Conservation (phyloP, 768 basidiomycete genomes). For the Phallus indusiatus region DNA sequence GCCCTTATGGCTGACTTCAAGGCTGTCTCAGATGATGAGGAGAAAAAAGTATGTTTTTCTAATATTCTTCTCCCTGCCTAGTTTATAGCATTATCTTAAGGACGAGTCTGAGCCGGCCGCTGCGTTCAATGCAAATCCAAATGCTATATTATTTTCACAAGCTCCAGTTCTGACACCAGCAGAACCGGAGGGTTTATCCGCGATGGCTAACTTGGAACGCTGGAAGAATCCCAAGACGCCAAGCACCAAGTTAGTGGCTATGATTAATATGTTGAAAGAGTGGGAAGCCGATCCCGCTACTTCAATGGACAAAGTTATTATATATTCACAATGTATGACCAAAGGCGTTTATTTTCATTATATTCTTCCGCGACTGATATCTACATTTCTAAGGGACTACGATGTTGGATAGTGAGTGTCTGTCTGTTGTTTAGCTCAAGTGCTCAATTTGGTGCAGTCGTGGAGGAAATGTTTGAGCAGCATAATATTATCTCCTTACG, state of each 20-base stretch:
- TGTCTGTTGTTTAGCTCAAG: not conserved
- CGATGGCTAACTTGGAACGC: not conserved
- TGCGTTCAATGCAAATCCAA: not conserved
- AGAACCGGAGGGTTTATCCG: not conserved
- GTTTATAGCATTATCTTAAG: not conserved
- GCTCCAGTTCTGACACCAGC: not conserved
- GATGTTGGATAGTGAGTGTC: conserved; percentile 4
- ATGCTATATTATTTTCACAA: not conserved
- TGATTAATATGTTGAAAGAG: conserved; percentile 47
- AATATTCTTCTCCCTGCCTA: not conserved
- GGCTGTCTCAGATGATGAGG: not conserved
- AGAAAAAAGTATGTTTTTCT: not conserved
- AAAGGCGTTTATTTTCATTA: not conserved
- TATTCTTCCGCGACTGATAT: not conserved
- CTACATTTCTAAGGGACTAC: conserved; percentile 3
- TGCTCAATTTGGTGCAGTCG: conserved; percentile 9
- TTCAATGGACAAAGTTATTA: conserved; percentile 50
- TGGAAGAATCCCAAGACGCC: conserved; percentile 20
- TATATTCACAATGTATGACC: conserved; percentile 59
- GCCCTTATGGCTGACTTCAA: not conserved
- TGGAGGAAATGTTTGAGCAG: conserved; percentile 49
- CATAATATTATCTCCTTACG: conserved; percentile 49
- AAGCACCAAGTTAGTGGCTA: conserved; percentile 56
- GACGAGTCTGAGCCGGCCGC: not conserved
- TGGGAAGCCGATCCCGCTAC: conserved; percentile 39